Percentiles rank a stretch among this genome's conserved stretches.
Conservation (phyloP, 176 grass and related monocot genomes). For the Oryza australiensis region DNA sequence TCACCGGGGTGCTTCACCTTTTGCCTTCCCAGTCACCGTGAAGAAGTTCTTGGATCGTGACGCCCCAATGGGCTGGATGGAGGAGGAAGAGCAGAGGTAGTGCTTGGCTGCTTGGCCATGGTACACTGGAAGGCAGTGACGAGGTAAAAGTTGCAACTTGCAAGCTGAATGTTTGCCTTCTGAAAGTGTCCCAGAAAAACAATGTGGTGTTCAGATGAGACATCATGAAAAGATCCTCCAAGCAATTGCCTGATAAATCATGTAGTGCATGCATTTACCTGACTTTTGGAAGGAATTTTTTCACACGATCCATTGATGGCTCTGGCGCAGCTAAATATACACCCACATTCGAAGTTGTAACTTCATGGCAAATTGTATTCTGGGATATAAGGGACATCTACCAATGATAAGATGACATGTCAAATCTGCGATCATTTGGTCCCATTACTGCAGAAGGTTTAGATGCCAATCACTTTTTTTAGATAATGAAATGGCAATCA, state of each 20-base stretch:
- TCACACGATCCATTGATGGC: neutral
- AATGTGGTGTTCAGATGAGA: neutral
- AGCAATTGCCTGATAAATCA: neutral
- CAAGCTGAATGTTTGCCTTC: constrained; percentile 1
- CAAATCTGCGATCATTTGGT: neutral
- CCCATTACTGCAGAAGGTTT: neutral
- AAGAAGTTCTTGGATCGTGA: constrained; percentile 55
- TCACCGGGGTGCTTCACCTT: neutral
- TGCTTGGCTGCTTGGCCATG: neutral
- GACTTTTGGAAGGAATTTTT: neutral
- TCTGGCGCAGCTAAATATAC: neutral
- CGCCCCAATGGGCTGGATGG: constrained; percentile 10
- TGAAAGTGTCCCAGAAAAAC: neutral
- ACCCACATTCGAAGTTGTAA: neutral
- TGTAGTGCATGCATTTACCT: neutral
- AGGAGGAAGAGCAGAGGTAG: neutral
- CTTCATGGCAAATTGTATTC: neutral
- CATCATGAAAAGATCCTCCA: neutral
- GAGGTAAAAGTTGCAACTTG: neutral
- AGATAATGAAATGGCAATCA: neutral
- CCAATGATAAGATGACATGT: neutral
- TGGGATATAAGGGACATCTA: neutral
- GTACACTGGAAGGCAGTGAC: no score
- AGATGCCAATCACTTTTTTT: no score
- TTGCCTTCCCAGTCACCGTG: constrained; percentile 45